Conservation (phyloP, 495 filamentous ascomycete species). For the Paragyromitra xinjiangensis region DNA sequence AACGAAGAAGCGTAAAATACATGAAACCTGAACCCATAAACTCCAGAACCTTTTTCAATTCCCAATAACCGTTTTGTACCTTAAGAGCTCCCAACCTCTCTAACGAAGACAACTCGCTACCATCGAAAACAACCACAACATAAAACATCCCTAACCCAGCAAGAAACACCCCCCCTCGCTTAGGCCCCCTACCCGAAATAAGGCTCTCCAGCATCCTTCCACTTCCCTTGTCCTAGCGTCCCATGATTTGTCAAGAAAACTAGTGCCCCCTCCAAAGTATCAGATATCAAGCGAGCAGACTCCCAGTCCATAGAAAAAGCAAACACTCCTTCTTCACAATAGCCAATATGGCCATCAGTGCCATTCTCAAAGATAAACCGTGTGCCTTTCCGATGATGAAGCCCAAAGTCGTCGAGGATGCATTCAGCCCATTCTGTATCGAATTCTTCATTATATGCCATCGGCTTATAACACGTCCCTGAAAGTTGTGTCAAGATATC, state of each 20-base stretch:
- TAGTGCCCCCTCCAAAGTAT: background rate
- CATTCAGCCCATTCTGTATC: background rate
- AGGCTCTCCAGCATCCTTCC: background rate
- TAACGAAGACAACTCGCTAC: too few relatives aligned
- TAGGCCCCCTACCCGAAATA: background rate
- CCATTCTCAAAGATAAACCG: background rate
- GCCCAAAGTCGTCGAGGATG: background rate
- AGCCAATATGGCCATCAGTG: background rate
- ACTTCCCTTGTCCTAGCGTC: background rate
- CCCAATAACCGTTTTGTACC: background rate
- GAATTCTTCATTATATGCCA: background rate
- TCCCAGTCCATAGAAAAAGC: background rate
- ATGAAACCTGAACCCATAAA: background rate
- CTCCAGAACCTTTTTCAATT: background rate
- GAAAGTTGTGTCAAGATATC: background rate
- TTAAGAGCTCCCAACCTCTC: too few relatives aligned
- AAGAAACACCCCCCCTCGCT: background rate
- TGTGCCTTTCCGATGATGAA: background rate
- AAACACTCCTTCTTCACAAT: background rate
- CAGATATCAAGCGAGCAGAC: background rate
- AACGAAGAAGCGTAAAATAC: background rate
- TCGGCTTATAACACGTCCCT: background rate
- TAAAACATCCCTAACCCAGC: background rate
- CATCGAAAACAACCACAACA: background rate
- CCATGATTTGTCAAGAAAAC: background rate